Conservation (phyloP, 495 filamentous ascomycete genomes). For the Penicillium subrubescens region DNA sequence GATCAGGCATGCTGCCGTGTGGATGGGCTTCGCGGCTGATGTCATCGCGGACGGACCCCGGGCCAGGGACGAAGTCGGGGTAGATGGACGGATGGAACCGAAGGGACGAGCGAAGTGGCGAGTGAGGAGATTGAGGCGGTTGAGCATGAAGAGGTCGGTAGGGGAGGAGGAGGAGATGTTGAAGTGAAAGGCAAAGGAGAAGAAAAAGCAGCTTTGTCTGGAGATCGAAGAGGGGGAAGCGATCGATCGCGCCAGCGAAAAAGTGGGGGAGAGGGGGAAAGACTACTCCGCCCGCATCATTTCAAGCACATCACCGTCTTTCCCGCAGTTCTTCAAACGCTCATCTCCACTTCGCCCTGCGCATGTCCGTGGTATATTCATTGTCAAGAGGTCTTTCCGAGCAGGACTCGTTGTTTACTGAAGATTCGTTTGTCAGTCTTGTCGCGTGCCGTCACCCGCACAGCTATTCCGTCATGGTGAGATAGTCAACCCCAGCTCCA, state of each 20-base stretch:
- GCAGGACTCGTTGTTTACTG: background rate
- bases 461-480: constrained; percentile 18
- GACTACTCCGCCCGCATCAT: constrained; percentile 26
- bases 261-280: constrained; percentile 24
- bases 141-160: constrained; percentile 60
- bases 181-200: background rate
- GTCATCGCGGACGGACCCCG: constrained; percentile 52
- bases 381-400: background rate
- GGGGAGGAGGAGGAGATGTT: background rate
- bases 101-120: constrained; percentile 71
- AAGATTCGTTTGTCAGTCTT: background rate
- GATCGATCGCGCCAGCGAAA: background rate
- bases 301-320: constrained; percentile 10
- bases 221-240: constrained; percentile 6
- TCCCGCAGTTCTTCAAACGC: constrained; percentile 15
- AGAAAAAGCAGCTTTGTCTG: background rate
- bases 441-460: background rate
- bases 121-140: constrained; percentile 69
- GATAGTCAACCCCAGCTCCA: background rate
- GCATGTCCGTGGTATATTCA: background rate
- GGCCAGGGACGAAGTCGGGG: constrained; percentile 36
- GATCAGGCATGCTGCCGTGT: constrained; percentile 90
- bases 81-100: constrained; percentile 40
- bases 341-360: background rate
- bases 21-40: constrained; percentile 63